A percentile compares a stretch with the other conserved stretches of the same genome.
Evolutionary conservation across 768 basidiomycete genomes (phyloP).

Genomic region (Suillus weaverae): DNA sequence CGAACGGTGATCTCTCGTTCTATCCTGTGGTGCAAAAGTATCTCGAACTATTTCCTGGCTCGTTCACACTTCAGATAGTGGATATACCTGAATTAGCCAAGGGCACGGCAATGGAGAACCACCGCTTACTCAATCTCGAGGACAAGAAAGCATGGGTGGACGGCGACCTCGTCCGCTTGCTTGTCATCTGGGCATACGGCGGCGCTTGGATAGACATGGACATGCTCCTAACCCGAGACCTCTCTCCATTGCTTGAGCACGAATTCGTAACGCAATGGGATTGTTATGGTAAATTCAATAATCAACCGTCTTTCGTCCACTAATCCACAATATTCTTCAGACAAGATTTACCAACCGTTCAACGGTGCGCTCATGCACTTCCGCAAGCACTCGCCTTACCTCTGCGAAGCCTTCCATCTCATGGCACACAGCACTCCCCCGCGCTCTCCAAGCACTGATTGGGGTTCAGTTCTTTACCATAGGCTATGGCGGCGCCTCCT

Average conservation of each 20-base stretch:
- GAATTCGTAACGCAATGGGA: constrained; percentile 99
- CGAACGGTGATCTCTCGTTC: constrained; percentile 71
- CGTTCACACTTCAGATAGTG: constrained; percentile 67
- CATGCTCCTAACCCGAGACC: constrained; percentile 82
- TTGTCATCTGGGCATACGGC: constrained; percentile 86
- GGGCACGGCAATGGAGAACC: constrained; percentile 76
- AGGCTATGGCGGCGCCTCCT: constrained; percentile 88
- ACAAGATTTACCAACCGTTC: constrained; percentile 72
- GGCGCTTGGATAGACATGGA: constrained; percentile 99
- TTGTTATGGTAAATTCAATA: constrained; percentile 72
- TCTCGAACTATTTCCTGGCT: constrained; percentile 60
- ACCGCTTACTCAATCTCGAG: constrained; percentile 52
- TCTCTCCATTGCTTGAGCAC: constrained; percentile 83
- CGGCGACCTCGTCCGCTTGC: constrained; percentile 83
- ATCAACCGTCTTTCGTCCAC: background rate
- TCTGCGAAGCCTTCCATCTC: constrained; percentile 94
- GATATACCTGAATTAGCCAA: constrained; percentile 66
- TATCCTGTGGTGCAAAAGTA: constrained; percentile 65
- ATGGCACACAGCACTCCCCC: constrained; percentile 79
- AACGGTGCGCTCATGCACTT: constrained; percentile 98
- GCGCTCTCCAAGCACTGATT: constrained; percentile 80
- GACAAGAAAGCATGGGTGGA: constrained; percentile 93
- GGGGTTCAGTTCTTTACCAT: constrained; percentile 90
- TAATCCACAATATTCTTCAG: constrained; percentile 34
- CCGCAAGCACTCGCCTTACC: constrained; percentile 84